phyloP scores from a whole-genome alignment of 2,329 filamentous ascomycete genomes.

The Alternaria infectoria region DNA sequence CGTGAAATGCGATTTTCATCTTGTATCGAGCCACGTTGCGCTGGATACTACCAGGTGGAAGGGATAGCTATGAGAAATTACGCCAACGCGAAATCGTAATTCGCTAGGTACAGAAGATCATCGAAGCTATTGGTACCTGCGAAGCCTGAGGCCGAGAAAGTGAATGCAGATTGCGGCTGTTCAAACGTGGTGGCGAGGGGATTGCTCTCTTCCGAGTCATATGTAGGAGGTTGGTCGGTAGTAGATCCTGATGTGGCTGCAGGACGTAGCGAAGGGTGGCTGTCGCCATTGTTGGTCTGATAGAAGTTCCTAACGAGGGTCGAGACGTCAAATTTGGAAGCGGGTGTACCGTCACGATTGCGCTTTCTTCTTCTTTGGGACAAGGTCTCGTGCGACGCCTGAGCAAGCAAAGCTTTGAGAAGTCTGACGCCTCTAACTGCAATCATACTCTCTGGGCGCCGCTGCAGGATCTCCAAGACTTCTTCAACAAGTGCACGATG shows the following conservation, averaged over 20 bases:
- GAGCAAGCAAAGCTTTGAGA: not conserved
- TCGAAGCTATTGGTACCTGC: not conserved
- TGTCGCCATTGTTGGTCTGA: not conserved
- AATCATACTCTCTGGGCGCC: not conserved
- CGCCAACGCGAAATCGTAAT: not conserved
- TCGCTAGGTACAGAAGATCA: not conserved
- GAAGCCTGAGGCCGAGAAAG: not conserved
- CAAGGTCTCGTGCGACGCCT: not conserved
- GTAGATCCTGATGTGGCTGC: not conserved
- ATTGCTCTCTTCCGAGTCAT: not conserved
- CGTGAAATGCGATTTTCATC: fast-evolving
- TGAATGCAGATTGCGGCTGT: not conserved
- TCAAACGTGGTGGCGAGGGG: not conserved
- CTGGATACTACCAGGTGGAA: fast-evolving
- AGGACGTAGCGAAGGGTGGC: not conserved
- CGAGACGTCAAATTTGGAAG: not conserved
- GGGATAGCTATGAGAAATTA: not conserved
- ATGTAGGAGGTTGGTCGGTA: not conserved
- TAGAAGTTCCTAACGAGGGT: not conserved
- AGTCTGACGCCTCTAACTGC: not conserved
- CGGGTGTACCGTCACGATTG: not conserved
- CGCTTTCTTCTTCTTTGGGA: not conserved
- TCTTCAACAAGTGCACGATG: not conserved
- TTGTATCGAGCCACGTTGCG: not conserved
- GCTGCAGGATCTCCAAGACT: not conserved